Evolutionary conservation across 2,329 filamentous ascomycete genomes (phyloP).

Genomic region (Fusarium sp.): DNA sequence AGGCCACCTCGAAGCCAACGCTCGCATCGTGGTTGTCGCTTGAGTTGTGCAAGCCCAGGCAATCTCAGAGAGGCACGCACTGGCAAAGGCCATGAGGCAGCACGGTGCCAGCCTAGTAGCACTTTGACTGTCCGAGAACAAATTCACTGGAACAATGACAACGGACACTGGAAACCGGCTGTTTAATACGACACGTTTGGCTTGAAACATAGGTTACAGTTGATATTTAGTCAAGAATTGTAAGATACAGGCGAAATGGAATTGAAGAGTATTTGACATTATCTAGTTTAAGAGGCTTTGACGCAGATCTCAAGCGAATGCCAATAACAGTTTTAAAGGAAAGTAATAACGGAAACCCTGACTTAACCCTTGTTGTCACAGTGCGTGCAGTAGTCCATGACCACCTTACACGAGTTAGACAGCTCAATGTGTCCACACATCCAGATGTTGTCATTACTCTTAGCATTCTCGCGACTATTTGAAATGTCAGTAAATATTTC

Average conservation of each 20-base stretch:
- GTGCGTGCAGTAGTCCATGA: conserved; percentile 19
- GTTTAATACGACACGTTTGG: conserved; percentile 66
- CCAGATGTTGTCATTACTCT: conserved; percentile 4
- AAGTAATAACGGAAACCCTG: neutral
- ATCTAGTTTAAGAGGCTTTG: neutral
- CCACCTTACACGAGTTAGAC: conserved; percentile 17
- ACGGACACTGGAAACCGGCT: conserved; percentile 70
- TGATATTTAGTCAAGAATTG: no score
- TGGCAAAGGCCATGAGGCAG: conserved; percentile 33
- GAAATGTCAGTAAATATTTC: neutral
- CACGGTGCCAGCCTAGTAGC: conserved; percentile 56
- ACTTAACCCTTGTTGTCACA: conserved; percentile 1
- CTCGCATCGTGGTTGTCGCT: conserved; percentile 65
- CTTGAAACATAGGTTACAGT: no score
- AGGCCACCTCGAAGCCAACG: conserved; percentile 49
- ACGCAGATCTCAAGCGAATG: no score
- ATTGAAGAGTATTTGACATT: neutral
- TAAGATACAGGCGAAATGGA: no score
- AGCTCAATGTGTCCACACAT: conserved; percentile 21
- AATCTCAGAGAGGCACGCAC: conserved; percentile 13
- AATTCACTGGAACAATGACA: conserved; percentile 61
- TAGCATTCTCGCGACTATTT: conserved; percentile 4
- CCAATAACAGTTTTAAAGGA: neutral
- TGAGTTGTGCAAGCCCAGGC: conserved; percentile 62
- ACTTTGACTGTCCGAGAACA: conserved; percentile 66